Conservation (phyloP, 2,329 filamentous ascomycete genomes). For the Claviceps cyperi region DNA sequence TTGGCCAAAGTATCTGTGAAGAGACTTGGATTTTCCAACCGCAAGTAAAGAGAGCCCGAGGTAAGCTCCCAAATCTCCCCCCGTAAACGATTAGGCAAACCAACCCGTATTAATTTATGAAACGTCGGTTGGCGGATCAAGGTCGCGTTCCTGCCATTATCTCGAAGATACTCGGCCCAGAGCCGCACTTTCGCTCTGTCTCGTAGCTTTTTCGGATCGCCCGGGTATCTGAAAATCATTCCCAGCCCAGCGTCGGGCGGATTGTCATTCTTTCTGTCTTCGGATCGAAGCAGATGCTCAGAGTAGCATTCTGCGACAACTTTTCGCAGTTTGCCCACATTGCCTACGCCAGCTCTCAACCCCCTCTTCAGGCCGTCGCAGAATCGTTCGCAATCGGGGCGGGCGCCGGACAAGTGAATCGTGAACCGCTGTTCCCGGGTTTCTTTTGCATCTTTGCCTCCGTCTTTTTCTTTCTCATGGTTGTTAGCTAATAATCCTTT, state of each 20-base stretch:
- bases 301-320: constrained; percentile 83
- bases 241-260: constrained; percentile 84
- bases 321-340: constrained; percentile 68
- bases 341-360: constrained; percentile 71
- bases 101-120: constrained; percentile 91
- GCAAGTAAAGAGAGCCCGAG: constrained; percentile 78
- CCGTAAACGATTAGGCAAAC: constrained; percentile 78
- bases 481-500: constrained; percentile 54
- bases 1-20: constrained; percentile 76
- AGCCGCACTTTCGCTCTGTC: constrained; percentile 95
- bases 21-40: constrained; percentile 70
- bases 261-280: constrained; percentile 41
- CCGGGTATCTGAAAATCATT: constrained; percentile 85
- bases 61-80: constrained; percentile 95
- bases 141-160: constrained; percentile 87
- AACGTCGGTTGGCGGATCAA: constrained; percentile 92
- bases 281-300: constrained; percentile 58
- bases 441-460: constrained; percentile 28
- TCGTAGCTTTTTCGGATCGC: constrained; percentile 82
- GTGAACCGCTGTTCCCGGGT: constrained; percentile 69
- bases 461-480: constrained; percentile 33
- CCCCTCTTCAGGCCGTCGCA: constrained; percentile 92
- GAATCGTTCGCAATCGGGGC: constrained; percentile 83
- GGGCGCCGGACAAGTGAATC: constrained; percentile 76
- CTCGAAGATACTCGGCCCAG: constrained; percentile 91